Evolutionary conservation across 495 filamentous ascomycete genomes (phyloP).

Genomic region (Daldinia vernicosa): DNA sequence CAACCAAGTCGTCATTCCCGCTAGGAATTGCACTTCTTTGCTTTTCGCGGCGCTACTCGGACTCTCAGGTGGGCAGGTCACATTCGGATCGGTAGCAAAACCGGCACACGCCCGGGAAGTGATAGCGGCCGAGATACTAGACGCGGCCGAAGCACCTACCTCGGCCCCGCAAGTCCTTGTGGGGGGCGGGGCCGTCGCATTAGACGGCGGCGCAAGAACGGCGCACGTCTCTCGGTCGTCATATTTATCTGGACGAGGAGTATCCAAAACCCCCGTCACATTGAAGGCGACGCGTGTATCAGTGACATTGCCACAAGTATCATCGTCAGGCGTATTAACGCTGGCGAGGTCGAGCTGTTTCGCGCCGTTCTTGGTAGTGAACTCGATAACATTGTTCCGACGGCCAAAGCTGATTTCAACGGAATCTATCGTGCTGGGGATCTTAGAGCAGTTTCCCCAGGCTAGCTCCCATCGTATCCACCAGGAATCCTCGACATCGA

Average conservation of each 20-base stretch:
- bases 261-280: neutral
- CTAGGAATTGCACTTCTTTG: neutral
- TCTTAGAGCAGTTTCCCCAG: neutral
- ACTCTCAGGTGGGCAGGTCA: neutral
- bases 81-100: neutral
- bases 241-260: neutral
- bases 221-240: neutral
- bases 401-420: neutral
- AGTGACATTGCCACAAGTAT: neutral
- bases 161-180: neutral
- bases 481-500: neutral
- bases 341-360: neutral
- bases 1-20: neutral
- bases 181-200: neutral
- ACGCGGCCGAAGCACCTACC: neutral
- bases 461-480: neutral
- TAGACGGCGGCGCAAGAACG: neutral
- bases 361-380: neutral
- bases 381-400: neutral
- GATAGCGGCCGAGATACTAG: neutral
- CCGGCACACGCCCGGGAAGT: neutral
- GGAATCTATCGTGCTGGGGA: too few species aligned
- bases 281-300: neutral
- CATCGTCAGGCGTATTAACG: neutral
- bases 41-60: neutral